Percentiles rank a stretch among this genome's conserved stretches.
phyloP scores from a whole-genome alignment of 106 monocot genomes.

The Allium cepa region DNA sequence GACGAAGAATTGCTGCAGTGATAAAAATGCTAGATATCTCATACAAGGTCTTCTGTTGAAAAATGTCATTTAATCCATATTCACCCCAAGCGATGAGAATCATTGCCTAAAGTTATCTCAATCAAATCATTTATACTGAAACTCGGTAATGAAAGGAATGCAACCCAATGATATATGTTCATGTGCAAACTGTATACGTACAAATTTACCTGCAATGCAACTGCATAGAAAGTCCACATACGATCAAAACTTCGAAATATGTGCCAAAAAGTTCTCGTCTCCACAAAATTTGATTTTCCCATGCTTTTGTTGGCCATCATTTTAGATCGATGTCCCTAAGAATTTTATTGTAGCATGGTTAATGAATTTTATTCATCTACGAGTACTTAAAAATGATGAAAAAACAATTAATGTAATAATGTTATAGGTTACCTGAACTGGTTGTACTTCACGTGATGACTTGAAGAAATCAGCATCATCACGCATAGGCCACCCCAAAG shows the following conservation, averaged over 20 bases:
- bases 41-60: constrained; percentile 51
- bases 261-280: constrained; percentile 97
- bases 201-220: constrained; percentile 73
- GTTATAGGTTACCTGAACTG: constrained; percentile 30
- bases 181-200: not conserved
- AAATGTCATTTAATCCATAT: constrained; percentile 42
- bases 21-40: constrained; percentile 85
- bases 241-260: constrained; percentile 98
- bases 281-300: constrained; percentile 90
- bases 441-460: constrained; percentile 49
- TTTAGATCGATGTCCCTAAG: constrained; percentile 26
- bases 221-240: constrained; percentile 83
- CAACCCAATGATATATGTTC: too few relatives aligned
- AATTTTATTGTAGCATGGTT: not conserved
- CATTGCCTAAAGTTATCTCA: constrained; percentile 58
- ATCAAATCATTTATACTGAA: not conserved
- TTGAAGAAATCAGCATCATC: constrained; percentile 90
- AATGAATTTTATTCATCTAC: too few relatives aligned
- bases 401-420: not conserved
- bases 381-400: too few relatives aligned
- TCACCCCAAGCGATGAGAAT: constrained; percentile 69
- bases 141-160: not conserved
- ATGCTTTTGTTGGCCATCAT: constrained; percentile 41
- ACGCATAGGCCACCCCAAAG: constrained; percentile 97
- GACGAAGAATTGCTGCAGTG: constrained; percentile 76